Conservation (phyloP, 2,329 filamentous ascomycete species). For the Claviceps citrina region DNA sequence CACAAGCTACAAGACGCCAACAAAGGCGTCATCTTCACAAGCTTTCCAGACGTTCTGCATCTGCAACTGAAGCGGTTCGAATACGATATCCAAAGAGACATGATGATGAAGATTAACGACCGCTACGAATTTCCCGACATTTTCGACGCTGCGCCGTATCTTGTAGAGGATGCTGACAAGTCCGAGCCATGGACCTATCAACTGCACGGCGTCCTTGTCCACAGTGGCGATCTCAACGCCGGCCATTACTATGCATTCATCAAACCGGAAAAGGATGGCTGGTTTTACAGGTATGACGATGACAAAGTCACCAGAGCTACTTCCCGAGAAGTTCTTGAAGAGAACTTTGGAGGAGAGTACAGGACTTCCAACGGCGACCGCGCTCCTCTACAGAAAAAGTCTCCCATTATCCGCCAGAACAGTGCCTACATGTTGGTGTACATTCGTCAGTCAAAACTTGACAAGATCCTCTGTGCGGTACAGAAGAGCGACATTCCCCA, state of each 20-base stretch:
- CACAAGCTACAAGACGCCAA: conserved; percentile 89
- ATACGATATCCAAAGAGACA: conserved; percentile 89
- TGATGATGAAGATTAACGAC: conserved; percentile 98
- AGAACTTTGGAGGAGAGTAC: conserved; percentile 92
- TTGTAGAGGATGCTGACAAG: conserved; percentile 71
- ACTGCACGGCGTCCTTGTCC: conserved; percentile 85
- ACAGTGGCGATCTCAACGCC: conserved; percentile 91
- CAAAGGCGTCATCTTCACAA: conserved; percentile 95
- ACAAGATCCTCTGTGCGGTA: conserved; percentile 65
- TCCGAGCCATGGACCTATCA: conserved; percentile 87
- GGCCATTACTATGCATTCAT: conserved; percentile 97
- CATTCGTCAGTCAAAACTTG: conserved; percentile 72
- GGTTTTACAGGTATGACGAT: conserved; percentile 95
- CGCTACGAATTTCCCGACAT: conserved; percentile 77
- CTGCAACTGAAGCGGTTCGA: conserved; percentile 95
- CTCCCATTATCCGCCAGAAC: conserved; percentile 47
- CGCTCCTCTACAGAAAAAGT: conserved; percentile 36
- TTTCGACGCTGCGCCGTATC: conserved; percentile 73
- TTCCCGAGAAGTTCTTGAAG: conserved; percentile 78
- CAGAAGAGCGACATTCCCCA: conserved; percentile 63
- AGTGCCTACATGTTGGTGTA: conserved; percentile 99
- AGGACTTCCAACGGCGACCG: conserved; percentile 32
- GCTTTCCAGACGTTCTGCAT: conserved; percentile 85
- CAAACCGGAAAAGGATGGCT: conserved; percentile 81
- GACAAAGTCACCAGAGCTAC: conserved; percentile 94